These are phyloP conservation scores for Pseudocercospora vitis DNA, from an alignment of 2,329 filamentous ascomycete species.

Conservation along the genomic window DNA sequence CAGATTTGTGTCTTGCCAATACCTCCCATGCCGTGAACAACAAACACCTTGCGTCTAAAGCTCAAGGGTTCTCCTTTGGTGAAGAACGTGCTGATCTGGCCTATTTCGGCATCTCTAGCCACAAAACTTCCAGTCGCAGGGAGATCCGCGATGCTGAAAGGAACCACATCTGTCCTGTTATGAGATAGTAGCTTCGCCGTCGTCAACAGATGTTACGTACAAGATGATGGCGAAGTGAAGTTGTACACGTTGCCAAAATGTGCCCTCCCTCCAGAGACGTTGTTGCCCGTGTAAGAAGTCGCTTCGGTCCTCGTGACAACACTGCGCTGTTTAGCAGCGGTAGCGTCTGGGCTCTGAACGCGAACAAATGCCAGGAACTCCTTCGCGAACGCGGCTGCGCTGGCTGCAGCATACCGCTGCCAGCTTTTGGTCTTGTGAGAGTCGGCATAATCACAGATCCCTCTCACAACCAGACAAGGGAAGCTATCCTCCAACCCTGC, in stretches of 20 bases:
- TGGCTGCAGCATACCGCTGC: conserved; percentile 28
- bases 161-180: conserved; percentile 10
- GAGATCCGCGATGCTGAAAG: conserved; percentile 26
- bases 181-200: not conserved
- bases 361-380: conserved; percentile 17
- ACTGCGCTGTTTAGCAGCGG: not conserved
- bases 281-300: not conserved
- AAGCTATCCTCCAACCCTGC: conserved; percentile 30
- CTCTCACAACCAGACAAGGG: conserved; percentile 28
- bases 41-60: conserved; percentile 22
- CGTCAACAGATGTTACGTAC: not conserved
- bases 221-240: not conserved
- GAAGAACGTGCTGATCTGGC: conserved; percentile 26
- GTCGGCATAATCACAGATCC: conserved; percentile 32
- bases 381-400: conserved; percentile 27
- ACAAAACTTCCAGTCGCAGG: conserved; percentile 27
- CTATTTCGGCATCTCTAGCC: conserved; percentile 28
- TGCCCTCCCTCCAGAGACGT: not conserved
- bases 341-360: not conserved
- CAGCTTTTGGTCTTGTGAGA: conserved; percentile 31
- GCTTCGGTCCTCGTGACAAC: not conserved
- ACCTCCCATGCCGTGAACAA: conserved; percentile 34
- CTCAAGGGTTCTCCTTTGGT: not conserved
- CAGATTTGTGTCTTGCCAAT: conserved; percentile 37
- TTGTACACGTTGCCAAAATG: not conserved